Evolutionary conservation across 2,329 filamentous ascomycete genomes (phyloP), one percentile per base, ranked within the genome.

Genomic region (Saccharata proteae): DNA sequence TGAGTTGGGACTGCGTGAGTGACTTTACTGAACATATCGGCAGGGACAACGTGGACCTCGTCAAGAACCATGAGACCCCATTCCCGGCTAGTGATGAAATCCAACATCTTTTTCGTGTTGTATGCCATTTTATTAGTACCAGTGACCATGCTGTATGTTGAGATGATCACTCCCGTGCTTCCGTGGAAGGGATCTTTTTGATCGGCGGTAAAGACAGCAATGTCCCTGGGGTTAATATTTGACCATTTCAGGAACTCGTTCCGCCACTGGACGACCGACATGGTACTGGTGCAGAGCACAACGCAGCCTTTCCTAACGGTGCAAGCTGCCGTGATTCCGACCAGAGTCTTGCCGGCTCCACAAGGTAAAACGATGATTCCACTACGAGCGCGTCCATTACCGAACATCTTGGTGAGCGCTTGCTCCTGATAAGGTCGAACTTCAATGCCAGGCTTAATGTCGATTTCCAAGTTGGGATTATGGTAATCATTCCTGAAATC

Each of bases 81-180:
- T 67, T 98, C 90, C 40, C 86, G 77, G 3, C 71, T 70, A 12
- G 76, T 77, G 40, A 98, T 70, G 52, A 93, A 96, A 39, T 90
- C 77, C 84, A 98, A 94, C 75, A 96, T 93, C 62, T 93, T 92
- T 50, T 90, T 77, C 3, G 88, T 82, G 52, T 98, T 88, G 51
- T 96, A 78, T 2, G 90, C 88, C 36, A 88, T 72, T 37, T 83
- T 80, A 29, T 84, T 72, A 10, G 79, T 85, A 48, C 90, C 82
- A 6, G 84, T 93, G n/a, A 98, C 85, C 90, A 98, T 98, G 37
- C 84, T 90, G 56, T 98, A 98, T 1, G 90, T 98, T 8, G 86
- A 93, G 31, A 98, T 85, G 42, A 98, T 92, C 42, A 98, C 86
- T 50, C 90, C 90, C 1, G 90, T 93, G 49, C 84, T 88, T 29